Conservation (phyloP, 176 grass and related monocot species). For the Triticum urartu region DNA sequence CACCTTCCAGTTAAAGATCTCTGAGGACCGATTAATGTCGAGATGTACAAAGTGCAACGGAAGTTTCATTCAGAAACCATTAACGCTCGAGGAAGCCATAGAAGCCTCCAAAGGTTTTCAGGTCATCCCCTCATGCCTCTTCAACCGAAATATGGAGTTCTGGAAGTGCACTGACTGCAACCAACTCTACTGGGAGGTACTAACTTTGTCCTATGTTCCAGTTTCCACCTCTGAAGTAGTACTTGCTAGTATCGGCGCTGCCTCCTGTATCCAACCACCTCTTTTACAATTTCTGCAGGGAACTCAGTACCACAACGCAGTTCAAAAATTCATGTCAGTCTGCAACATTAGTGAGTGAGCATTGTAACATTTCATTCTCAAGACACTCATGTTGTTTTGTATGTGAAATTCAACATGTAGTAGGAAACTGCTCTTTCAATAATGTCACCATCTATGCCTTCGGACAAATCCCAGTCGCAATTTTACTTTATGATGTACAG, state of each 20-base stretch:
- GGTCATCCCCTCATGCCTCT: constrained; percentile 80
- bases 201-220: constrained; percentile 4
- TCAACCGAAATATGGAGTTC: constrained; percentile 88
- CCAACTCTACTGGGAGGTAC: constrained; percentile 99
- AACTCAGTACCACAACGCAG: constrained; percentile 93
- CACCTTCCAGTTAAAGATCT: constrained; percentile 86
- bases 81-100: constrained; percentile 77
- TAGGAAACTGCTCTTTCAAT: neutral
- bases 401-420: neutral
- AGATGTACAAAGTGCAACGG: constrained; percentile 99
- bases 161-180: constrained; percentile 93
- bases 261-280: constrained; percentile 14
- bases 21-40: constrained; percentile 82
- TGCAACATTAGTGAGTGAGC: constrained; percentile 88
- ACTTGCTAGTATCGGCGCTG: neutral
- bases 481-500: neutral
- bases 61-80: constrained; percentile 92
- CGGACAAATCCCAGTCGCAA: neutral
- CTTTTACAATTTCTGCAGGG: constrained; percentile 47
- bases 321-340: constrained; percentile 75
- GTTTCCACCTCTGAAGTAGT: neutral
- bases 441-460: neutral
- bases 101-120: constrained; percentile 96
- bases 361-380: neutral
- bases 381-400: neutral